phyloP scores from a whole-genome alignment of 176 grass and related monocot species.

The Echinochloa phyllopogon region DNA sequence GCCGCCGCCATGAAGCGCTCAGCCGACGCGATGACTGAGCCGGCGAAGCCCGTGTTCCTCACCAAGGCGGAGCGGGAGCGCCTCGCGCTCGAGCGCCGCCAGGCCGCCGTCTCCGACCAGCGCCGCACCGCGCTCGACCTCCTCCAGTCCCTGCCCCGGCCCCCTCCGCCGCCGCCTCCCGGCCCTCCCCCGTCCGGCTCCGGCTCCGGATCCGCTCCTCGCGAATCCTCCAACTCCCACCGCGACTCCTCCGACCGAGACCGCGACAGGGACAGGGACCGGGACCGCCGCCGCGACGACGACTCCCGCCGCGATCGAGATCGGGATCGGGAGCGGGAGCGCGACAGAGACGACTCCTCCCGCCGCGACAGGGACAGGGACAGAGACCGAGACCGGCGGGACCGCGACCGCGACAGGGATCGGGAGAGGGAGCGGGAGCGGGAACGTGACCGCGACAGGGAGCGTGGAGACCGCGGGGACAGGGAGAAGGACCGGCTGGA shows the following conservation, averaged over 20 bases:
- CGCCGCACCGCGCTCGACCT: constrained; percentile 63
- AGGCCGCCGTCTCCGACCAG: constrained; percentile 81
- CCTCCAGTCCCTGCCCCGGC: constrained; percentile 52
- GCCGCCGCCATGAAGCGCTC: constrained; percentile 80
- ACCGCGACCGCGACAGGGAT: constrained; percentile 55
- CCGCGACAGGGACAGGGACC: constrained; percentile 30
- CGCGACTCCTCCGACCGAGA: constrained; percentile 42
- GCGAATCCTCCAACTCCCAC: constrained; percentile 35
- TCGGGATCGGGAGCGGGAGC: constrained; percentile 63
- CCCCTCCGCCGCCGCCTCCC: constrained; percentile 37
- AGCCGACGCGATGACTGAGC: constrained; percentile 44
- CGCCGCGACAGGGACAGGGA: constrained; percentile 55
- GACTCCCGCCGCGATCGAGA: constrained; percentile 66
- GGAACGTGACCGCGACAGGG: constrained; percentile 58
- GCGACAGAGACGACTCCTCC: constrained; percentile 53
- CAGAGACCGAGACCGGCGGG: constrained; percentile 54
- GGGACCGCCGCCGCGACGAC: constrained; percentile 48
- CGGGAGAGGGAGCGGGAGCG: constrained; percentile 42
- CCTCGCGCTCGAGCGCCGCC: constrained; percentile 80
- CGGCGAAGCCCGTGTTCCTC: constrained; percentile 69
- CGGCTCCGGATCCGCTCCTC: constrained; percentile 28
- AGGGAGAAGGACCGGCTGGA: constrained; percentile 65
- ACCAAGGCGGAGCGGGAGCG: constrained; percentile 76
- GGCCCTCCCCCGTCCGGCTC: constrained; percentile 18
- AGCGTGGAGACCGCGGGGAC: constrained; percentile 69